phyloP scores from a whole-genome alignment of 805 yeast species.

The Cyberlindnera misumaiensis region DNA sequence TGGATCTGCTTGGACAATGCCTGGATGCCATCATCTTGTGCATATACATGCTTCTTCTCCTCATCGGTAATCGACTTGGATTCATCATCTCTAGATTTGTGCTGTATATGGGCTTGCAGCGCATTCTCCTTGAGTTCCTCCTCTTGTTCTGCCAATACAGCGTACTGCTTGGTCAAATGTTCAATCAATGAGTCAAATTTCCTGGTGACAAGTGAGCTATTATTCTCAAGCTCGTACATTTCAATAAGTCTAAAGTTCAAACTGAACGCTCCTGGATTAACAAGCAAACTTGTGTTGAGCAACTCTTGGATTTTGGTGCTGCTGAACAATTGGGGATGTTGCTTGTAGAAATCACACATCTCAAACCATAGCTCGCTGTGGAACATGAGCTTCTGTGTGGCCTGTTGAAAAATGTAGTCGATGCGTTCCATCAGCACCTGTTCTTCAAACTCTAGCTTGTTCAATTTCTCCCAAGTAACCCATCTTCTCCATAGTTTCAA shows the following conservation, averaged over 20 bases:
- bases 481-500: constrained; percentile 59
- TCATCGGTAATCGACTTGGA: constrained; percentile 12
- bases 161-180: constrained; percentile 2
- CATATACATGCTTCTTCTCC: constrained; percentile 3
- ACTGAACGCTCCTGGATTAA: constrained; percentile 67
- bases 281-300: constrained; percentile 45
- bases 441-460: constrained; percentile 55
- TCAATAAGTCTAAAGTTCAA: constrained; percentile 65
- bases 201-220: constrained; percentile 41
- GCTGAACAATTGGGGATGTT: constrained; percentile 10
- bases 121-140: constrained; percentile 6
- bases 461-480: constrained; percentile 73
- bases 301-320: constrained; percentile 31
- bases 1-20: constrained; percentile 3
- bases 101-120: neutral
- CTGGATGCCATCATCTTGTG: constrained; percentile 11
- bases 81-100: constrained; percentile 2
- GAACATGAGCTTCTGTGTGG: constrained; percentile 53
- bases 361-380: constrained; percentile 77
- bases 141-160: constrained; percentile 7
- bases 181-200: constrained; percentile 46
- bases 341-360: constrained; percentile 33
- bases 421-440: constrained; percentile 49
- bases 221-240: constrained; percentile 52
- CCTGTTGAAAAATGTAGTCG: constrained; percentile 65